Percentiles rank a stretch among this genome's conserved stretches.
These are phyloP conservation scores for Anaeramoeba flamelloides DNA, from an alignment of 78 protist genomes.

Conservation along the genomic window DNA sequence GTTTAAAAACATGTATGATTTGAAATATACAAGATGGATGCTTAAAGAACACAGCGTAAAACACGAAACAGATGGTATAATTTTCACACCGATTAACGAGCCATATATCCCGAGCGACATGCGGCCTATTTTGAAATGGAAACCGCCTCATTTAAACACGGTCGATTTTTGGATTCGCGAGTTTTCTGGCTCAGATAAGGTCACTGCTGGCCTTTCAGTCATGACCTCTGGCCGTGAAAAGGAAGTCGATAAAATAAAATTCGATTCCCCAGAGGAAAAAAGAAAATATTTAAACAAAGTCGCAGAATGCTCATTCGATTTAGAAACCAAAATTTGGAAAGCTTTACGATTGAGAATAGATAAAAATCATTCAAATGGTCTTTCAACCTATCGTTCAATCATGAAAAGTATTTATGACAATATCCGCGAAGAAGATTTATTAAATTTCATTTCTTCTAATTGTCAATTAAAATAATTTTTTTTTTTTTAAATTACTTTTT, in stretches of 20 bases:
- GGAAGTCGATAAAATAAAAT: not conserved
- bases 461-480: not conserved
- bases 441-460: not conserved
- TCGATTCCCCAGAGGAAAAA: not conserved
- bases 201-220: not conserved
- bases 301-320: not conserved
- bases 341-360: not conserved
- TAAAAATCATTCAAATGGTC: not conserved
- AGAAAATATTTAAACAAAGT: not conserved
- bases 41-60: not conserved
- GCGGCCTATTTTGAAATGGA: not conserved
- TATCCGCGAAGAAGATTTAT: not conserved
- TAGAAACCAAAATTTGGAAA: not conserved
- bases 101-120: not conserved
- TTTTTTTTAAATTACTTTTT: too few species aligned
- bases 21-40: not conserved
- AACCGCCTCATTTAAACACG: not conserved
- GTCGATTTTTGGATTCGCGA: not conserved
- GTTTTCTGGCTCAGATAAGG: not conserved
- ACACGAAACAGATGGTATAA: not conserved
- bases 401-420: not conserved
- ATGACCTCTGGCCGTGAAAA: not conserved
- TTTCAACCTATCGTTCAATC: not conserved
- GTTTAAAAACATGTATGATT: not conserved
- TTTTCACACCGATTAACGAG: not conserved